Base-by-base conservation (phyloP, 768 basidiomycete species). In the Pulveroboletus sp. region DNA sequence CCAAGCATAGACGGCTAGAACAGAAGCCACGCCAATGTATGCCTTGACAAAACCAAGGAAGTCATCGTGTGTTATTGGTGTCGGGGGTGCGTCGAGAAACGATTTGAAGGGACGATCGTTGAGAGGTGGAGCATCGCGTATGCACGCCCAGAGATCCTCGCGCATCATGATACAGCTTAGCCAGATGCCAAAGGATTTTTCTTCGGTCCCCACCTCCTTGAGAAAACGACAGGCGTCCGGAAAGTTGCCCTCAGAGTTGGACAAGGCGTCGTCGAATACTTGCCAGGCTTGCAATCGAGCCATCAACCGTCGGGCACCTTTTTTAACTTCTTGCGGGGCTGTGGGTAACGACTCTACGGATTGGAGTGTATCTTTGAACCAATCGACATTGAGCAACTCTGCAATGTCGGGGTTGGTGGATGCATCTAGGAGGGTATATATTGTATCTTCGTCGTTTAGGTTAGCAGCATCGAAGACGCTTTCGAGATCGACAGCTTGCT, bases 1-100 rank as follows among this genome's bases (percentile, higher is more conserved):
- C 85, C 87, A 92, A 4, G 86, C 84, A 60, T 83, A 84, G 29
- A 86, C 84, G 2, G 81, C 81, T 13, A 91, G 67, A 13, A 88
- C 80, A 43, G 76, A 73, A 3, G 82, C 74, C 8, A 89, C 74
- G 2, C 89, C 89, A 40, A 89, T 68, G 53, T 78, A 81, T 0
- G 84, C 83, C 49, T 83, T 76, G 10, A 86, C 71, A 52, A 87
- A 83, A 1, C 73, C 68, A 16, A 88, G 64, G 54, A 89, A 86
- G 39, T 83, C 81, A 23, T 74, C 74, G 60, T 82, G 79, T 4
- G 77, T 68, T 34, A 67, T 60, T 2, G 56, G 20, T 12, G 49
- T 34, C 20, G 36, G 41, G 54, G 53, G 71, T 48, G 42, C 55
- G 55, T 50, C 71, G 50, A 79, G 71, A 19, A 77, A 63, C 0